These are phyloP conservation scores for Graphiopsis chlorocephala DNA, from an alignment of 2,329 filamentous ascomycete species.

Conservation along the genomic window DNA sequence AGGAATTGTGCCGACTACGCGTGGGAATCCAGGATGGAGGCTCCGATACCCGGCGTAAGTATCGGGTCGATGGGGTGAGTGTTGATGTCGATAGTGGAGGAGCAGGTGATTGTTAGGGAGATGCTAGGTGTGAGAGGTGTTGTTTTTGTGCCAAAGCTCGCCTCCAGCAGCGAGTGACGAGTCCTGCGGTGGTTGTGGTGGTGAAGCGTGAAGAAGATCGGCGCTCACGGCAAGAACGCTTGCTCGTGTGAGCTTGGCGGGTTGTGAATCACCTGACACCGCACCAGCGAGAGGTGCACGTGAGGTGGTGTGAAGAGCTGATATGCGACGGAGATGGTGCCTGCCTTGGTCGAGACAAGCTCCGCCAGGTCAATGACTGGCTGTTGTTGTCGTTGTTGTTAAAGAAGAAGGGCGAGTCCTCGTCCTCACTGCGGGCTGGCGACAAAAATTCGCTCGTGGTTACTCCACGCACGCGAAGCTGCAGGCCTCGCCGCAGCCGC, in stretches of 20 bases:
- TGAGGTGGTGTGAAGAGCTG: background rate
- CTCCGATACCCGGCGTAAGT: slow-evolving; percentile 80
- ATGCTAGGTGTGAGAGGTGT: background rate
- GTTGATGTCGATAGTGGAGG: too few species aligned
- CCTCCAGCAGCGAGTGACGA: background rate
- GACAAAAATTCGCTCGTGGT: background rate
- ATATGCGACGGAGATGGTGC: background rate
- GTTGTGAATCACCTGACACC: background rate
- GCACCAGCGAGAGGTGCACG: background rate
- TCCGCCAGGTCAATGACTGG: background rate
- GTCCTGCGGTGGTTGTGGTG: background rate
- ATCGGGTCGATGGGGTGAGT: slow-evolving; percentile 62
- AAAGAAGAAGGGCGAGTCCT: background rate
- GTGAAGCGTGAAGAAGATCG: background rate
- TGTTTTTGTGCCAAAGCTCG: background rate
- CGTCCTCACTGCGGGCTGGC: background rate
- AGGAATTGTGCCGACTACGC: slow-evolving; percentile 77
- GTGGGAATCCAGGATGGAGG: slow-evolving; percentile 51
- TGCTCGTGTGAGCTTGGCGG: background rate
- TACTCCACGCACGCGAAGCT: background rate
- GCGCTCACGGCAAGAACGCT: background rate
- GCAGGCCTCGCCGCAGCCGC: background rate
- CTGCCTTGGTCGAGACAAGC: background rate
- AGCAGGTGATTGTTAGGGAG: background rate
- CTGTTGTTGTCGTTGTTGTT: background rate